Evolutionary conservation across 441 rosid species (phyloP).

Genomic region (Bruguiera hainesii): DNA sequence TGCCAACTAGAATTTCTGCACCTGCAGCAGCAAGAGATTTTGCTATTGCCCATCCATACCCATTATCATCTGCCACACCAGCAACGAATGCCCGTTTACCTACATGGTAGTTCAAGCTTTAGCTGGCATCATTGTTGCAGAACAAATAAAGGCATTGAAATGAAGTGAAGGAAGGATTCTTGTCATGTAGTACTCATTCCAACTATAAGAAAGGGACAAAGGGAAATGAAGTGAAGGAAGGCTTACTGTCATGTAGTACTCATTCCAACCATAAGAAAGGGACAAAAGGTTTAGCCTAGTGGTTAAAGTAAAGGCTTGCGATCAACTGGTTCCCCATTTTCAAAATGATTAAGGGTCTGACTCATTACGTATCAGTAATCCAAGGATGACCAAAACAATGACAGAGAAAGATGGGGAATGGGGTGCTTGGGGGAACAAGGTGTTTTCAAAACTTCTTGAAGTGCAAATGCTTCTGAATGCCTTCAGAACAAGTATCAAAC

Average conservation of each 20-base stretch:
- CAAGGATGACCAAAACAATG: too few species aligned
- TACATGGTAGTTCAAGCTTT: slow-evolving; percentile 16
- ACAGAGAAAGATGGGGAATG: too few species aligned
- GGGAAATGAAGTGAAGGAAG: background rate
- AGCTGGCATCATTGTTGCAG: background rate
- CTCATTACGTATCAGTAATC: too few species aligned
- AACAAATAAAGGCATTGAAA: background rate
- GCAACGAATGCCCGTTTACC: slow-evolving; percentile 97
- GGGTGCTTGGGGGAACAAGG: too few species aligned
- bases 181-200: background rate
- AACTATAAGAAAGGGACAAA: background rate
- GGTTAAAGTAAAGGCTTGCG: too few species aligned
- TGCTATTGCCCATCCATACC: slow-evolving; percentile 99
- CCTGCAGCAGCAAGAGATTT: slow-evolving; percentile 99
- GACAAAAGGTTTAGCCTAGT: too few species aligned
- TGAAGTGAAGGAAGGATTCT: background rate
- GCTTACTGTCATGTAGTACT: background rate
- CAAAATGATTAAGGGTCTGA: too few species aligned
- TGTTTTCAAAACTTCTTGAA: too few species aligned
- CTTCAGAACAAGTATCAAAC: too few species aligned
- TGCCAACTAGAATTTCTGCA: slow-evolving; percentile 91
- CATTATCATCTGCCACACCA: slow-evolving; percentile 96
- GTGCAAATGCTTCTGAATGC: too few species aligned
- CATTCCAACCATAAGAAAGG: background rate
- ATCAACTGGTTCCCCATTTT: too few species aligned